Evolutionary conservation across 208 protist genomes (phyloP).

Genomic region (Leishmania guyanensis): DNA sequence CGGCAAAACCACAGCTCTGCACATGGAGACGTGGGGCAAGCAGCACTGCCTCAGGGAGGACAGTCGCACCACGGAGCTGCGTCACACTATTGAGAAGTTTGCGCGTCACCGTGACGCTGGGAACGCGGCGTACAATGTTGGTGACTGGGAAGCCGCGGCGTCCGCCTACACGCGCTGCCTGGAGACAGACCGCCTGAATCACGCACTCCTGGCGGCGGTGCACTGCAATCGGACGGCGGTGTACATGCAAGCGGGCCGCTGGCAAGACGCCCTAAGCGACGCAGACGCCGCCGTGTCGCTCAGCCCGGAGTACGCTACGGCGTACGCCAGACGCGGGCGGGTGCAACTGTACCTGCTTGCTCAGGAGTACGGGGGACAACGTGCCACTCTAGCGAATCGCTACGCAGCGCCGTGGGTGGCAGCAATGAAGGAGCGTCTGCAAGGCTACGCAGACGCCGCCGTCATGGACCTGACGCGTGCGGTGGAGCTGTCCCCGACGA

Average conservation of each 20-base stretch:
- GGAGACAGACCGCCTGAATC: conserved; percentile 60
- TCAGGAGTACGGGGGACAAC: conserved; percentile 31
- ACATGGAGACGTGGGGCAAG: conserved; percentile 36
- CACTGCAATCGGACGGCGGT: conserved; percentile 87
- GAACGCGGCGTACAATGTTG: conserved; percentile 60
- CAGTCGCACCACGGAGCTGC: conserved; percentile 50
- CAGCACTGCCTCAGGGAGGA: conserved; percentile 40
- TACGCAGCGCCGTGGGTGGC: conserved; percentile 21
- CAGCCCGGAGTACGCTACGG: conserved; percentile 60
- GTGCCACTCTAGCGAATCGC: conserved; percentile 16
- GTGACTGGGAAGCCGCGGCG: conserved; percentile 59
- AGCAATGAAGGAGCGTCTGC: conserved; percentile 25
- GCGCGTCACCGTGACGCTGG: conserved; percentile 65
- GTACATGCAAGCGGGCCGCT: conserved; percentile 69
- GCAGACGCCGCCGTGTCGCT: conserved; percentile 45
- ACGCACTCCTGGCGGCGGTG: conserved; percentile 59
- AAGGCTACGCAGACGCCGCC: conserved; percentile 53
- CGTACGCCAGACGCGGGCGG: conserved; percentile 55
- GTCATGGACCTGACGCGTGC: conserved; percentile 56
- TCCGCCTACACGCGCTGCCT: conserved; percentile 72
- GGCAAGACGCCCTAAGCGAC: conserved; percentile 60
- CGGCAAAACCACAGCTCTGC: conserved; percentile 10
- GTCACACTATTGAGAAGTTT: conserved; percentile 62
- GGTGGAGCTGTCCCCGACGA: conserved; percentile 43
- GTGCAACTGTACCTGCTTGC: conserved; percentile 59